Evolutionary conservation across 768 basidiomycete species (phyloP).

Genomic region (Phallus indusiatus): DNA sequence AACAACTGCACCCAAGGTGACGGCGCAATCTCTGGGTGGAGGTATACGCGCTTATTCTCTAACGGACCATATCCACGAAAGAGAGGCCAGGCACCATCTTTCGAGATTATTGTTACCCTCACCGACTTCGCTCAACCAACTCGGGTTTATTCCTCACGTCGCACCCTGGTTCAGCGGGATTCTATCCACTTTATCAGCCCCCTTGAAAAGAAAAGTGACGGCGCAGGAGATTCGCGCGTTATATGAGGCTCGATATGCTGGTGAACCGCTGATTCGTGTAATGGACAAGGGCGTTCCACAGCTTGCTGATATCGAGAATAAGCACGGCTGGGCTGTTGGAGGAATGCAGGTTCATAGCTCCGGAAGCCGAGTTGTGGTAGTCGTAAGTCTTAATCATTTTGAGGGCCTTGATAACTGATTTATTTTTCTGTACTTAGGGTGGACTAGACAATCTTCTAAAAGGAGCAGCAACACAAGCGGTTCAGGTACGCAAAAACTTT

Average conservation of each 20-base stretch:
- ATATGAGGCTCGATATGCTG: slow-evolving; percentile 69
- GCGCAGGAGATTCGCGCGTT: slow-evolving; percentile 65
- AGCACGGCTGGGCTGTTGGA: slow-evolving; percentile 86
- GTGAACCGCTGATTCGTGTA: slow-evolving; percentile 64
- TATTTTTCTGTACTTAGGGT: slow-evolving; percentile 39
- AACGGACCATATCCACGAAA: slow-evolving; percentile 98
- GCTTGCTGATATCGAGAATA: slow-evolving; percentile 64
- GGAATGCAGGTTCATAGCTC: slow-evolving; percentile 89
- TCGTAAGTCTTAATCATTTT: too few relatives aligned
- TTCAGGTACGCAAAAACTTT: slow-evolving; percentile 60
- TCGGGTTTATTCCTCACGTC: slow-evolving; percentile 84
- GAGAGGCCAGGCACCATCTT: slow-evolving; percentile 84
- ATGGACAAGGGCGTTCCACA: slow-evolving; percentile 56
- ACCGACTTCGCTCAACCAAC: slow-evolving; percentile 26
- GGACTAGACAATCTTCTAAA: slow-evolving; percentile 95
- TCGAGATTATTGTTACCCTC: slow-evolving; percentile 29
- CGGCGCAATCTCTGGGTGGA: slow-evolving; percentile 62
- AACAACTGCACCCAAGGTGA: slow-evolving; percentile 71
- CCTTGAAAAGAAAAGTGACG: slow-evolving; percentile 53
- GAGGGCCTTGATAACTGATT: not conserved
- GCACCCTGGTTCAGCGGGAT: slow-evolving; percentile 97
- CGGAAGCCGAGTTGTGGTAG: slow-evolving; percentile 88
- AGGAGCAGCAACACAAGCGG: slow-evolving; percentile 97
- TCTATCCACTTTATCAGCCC: slow-evolving; percentile 76
- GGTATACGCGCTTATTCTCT: slow-evolving; percentile 80